Evolutionary conservation across 225 moss, liverwort and hornwort genomes (phyloP), one percentile per base, ranked within the genome.

Genomic region (Bryoerythrophyllum caledonicum): DNA sequence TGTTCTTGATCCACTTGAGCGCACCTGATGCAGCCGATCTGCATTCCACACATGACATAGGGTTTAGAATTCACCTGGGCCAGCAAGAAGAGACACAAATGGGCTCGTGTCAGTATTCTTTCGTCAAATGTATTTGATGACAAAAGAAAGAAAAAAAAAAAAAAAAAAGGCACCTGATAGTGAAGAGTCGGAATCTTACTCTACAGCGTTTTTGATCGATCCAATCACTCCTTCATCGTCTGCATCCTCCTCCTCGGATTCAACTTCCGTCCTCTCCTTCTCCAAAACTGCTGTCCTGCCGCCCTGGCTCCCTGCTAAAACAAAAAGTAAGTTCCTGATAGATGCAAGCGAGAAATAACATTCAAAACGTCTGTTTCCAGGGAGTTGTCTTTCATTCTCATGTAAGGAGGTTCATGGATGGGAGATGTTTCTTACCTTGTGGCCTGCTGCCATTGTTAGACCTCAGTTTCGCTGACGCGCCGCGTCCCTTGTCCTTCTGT

Each of bases 391-490:
- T n/a, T n/a, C n/a, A n/a, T n/a, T n/a, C n/a, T n/a, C 49, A 67
- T 30, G 16, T 57, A 53, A 37, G 51, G 23, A 71, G 49, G 63
- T 4, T 21, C 24, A 75, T 81, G 25, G 30, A 32, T 60, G 43
- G 19, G 73, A 76, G 56, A 32, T 46, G 23, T 72, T 72, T 53
- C 93, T 91, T 93, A 95, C 97, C 84, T 72, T 89, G 93, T 70
- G 91, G 90, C 82, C 89, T 91, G 90, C 85, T 97, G 82, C 86
- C 92, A 88, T 83, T 97, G 72, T 67, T 83, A 32, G 88, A 83
- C 67, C 91, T 90, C 59, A 83, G 41, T 77, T 86, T 93, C 30
- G 83, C 74, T 60, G 93, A 79, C 60, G 89, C 90, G 78, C 89
- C 91, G 81, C 89, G 90, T 60, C 82, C 84, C 80, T 84, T 86